Conservation (phyloP, 2,329 filamentous ascomycete species). For the Blastomyces parvus region DNA sequence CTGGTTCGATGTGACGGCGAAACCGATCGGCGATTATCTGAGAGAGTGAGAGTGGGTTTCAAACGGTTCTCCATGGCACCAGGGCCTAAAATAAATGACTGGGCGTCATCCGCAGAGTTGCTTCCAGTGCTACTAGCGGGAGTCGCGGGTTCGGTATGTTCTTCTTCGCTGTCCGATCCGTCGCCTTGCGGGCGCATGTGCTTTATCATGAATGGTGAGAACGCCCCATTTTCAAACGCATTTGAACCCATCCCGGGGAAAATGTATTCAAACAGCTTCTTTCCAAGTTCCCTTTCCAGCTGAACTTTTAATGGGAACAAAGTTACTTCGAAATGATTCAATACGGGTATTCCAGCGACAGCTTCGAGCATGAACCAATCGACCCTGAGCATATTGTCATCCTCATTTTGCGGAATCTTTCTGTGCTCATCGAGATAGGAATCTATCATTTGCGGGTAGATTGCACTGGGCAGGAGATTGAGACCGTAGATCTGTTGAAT, state of each 20-base stretch:
- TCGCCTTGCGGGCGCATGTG: constrained; percentile 43
- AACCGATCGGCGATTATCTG: constrained; percentile 32
- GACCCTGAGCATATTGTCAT: constrained; percentile 78
- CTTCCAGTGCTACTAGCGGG: constrained; percentile 32
- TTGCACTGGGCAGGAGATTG: constrained; percentile 79
- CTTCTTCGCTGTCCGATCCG: constrained; percentile 35
- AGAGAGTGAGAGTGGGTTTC: constrained; percentile 63
- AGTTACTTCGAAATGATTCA: constrained; percentile 94
- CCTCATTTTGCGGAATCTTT: constrained; percentile 45
- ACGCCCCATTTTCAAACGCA: constrained; percentile 40
- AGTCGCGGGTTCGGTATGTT: constrained; percentile 30
- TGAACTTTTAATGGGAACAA: constrained; percentile 90
- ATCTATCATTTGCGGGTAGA: constrained; percentile 92
- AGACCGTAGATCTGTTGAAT: constrained; percentile 80
- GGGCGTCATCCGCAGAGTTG: constrained; percentile 35
- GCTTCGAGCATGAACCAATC: constrained; percentile 98
- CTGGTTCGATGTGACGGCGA: constrained; percentile 24
- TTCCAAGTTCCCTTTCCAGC: constrained; percentile 82
- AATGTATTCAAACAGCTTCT: constrained; percentile 92
- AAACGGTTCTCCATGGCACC: constrained; percentile 74
- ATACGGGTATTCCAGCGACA: constrained; percentile 91
- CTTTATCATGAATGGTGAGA: constrained; percentile 45
- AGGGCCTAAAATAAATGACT: constrained; percentile 48
- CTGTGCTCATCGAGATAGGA: constrained; percentile 66
- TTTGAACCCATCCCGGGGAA: constrained; percentile 70